Conservation (phyloP, 1,284 basidiomycete genomes). For the Cryptococcus sp. region DNA sequence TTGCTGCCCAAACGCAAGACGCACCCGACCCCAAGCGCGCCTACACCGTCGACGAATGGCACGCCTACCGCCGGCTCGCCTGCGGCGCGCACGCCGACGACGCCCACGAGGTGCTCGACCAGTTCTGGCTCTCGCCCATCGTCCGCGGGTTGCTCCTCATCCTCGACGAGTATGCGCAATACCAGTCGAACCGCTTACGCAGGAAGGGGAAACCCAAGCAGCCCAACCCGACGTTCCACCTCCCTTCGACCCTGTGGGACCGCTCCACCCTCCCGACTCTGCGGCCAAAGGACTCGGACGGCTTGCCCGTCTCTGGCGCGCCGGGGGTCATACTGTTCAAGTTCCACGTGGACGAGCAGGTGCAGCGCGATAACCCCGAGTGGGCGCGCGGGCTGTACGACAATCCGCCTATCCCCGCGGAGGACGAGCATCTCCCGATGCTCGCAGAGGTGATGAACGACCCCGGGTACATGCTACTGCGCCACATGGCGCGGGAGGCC, state of each 20-base stretch:
- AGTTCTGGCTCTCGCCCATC: slow-evolving; percentile 39
- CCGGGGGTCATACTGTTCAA: slow-evolving; percentile 41
- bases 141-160: slow-evolving; percentile 33
- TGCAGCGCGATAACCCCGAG: slow-evolving; percentile 36
- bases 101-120: slow-evolving; percentile 46
- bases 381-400: slow-evolving; percentile 46
- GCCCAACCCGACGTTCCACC: slow-evolving; percentile 45
- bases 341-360: slow-evolving; percentile 45
- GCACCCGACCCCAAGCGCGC: slow-evolving; percentile 36
- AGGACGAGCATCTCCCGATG: slow-evolving; percentile 28
- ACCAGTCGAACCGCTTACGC: slow-evolving; percentile 26
- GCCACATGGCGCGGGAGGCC: slow-evolving; percentile 22
- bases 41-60: slow-evolving; percentile 46
- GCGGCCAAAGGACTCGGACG: slow-evolving; percentile 35
- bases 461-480: slow-evolving; percentile 26
- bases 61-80: slow-evolving; percentile 39
- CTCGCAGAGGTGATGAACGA: slow-evolving; percentile 36
- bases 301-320: slow-evolving; percentile 33
- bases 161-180: slow-evolving; percentile 37
- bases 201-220: slow-evolving; percentile 45
- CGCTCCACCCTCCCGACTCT: slow-evolving; percentile 30
- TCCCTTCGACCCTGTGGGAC: slow-evolving; percentile 42
- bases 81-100: slow-evolving; percentile 25
- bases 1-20: slow-evolving; percentile 42
- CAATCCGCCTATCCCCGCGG: slow-evolving; percentile 42